These are phyloP conservation scores for Rubia peregrina DNA, from an alignment of 305 asterid species.

Conservation along the genomic window DNA sequence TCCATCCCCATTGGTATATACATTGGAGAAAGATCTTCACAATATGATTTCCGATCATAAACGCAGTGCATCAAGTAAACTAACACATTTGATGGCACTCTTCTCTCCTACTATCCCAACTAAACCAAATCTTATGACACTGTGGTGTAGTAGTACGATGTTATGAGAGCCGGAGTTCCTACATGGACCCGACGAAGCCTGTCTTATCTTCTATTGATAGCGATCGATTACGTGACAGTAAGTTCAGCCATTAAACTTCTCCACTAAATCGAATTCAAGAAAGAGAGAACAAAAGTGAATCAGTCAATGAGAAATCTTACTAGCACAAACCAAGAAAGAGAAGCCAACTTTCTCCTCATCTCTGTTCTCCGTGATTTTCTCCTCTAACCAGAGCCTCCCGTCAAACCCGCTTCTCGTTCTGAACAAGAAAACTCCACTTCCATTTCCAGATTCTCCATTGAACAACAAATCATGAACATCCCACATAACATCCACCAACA, in stretches of 20 bases:
- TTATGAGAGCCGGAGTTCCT: too few relatives aligned
- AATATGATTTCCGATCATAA: background rate
- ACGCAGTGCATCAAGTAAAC: background rate
- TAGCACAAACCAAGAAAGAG: slow-evolving; percentile 63
- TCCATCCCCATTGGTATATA: background rate
- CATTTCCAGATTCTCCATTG: slow-evolving; percentile 30
- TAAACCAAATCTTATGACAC: background rate
- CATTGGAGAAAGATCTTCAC: background rate
- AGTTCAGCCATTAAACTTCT: too few relatives aligned
- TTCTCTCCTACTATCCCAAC: background rate
- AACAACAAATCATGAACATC: slow-evolving; percentile 75
- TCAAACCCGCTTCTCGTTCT: slow-evolving; percentile 74
- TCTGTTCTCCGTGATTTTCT: slow-evolving; percentile 32
- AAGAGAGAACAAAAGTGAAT: background rate
- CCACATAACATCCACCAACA: slow-evolving; percentile 85
- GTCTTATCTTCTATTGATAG: too few relatives aligned
- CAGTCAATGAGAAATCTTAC: slow-evolving; percentile 17
- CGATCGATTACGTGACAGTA: too few relatives aligned
- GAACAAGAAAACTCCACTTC: slow-evolving; percentile 54
- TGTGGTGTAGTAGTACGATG: too few relatives aligned
- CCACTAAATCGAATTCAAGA: background rate
- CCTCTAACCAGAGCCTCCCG: slow-evolving; percentile 76
- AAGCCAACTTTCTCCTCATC: slow-evolving; percentile 38
- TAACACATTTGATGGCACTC: background rate
- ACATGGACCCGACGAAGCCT: too few relatives aligned